Percentiles rank a stretch among this genome's conserved stretches.
These are phyloP conservation scores for Suhomyces anneliseae DNA, from an alignment of 1,139 yeast genomes.

Conservation along the genomic window DNA sequence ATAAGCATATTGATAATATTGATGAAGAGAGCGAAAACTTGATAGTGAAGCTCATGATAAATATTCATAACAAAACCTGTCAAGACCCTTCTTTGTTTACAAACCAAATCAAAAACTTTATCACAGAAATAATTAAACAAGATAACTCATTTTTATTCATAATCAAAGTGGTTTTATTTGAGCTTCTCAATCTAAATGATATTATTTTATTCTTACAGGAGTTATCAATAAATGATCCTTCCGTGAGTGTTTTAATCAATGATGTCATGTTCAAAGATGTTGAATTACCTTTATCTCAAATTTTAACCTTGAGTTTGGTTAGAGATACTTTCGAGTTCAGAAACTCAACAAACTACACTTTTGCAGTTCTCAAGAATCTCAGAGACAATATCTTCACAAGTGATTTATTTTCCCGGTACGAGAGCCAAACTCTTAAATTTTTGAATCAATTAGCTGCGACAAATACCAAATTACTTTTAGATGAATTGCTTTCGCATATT, in stretches of 20 bases:
- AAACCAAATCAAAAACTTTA: conserved; percentile 10
- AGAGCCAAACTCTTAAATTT: conserved; percentile 8
- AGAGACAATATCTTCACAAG: conserved; percentile 12
- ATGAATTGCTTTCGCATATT: conserved; percentile 21
- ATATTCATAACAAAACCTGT: conserved; percentile 16
- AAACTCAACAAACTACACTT: conserved; percentile 1
- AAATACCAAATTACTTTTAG: conserved; percentile 25
- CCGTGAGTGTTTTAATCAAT: conserved; percentile 9
- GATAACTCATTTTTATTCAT: conserved; percentile 6
- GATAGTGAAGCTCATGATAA: conserved; percentile 16
- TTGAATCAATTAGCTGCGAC: conserved; percentile 22
- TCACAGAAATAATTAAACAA: conserved; percentile 5
- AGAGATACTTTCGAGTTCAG: conserved; percentile 13
- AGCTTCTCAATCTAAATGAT: conserved; percentile 19
- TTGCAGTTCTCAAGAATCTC: conserved; percentile 13
- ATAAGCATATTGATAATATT: background rate
- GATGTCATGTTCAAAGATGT: conserved; percentile 18
- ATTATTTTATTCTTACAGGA: conserved; percentile 9
- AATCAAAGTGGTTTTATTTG: conserved; percentile 22
- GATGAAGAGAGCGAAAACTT: conserved; percentile 11
- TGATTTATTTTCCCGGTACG: conserved; percentile 11
- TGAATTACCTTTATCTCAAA: conserved; percentile 15
- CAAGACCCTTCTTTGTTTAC: conserved; percentile 12
- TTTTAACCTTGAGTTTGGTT: conserved; percentile 16
- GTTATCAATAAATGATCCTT: background rate